Base-by-base conservation (phyloP, 176 grass and related monocot species). In the Ensete ventricosum region DNA sequence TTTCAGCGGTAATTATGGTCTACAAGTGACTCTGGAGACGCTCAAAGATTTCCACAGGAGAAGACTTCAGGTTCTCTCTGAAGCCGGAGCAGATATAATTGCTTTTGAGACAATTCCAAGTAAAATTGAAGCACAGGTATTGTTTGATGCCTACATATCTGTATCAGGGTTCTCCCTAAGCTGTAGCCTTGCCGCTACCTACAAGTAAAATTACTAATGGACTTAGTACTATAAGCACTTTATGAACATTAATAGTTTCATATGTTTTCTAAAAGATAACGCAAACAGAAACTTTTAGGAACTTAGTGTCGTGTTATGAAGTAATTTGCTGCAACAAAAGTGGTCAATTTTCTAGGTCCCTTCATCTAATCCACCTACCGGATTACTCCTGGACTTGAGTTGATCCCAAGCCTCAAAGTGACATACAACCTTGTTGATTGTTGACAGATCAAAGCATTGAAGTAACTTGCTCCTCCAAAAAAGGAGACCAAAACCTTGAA, bases 41-140 rank as follows among this genome's bases (percentile, higher is more conserved):
- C 85, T 87, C n/a, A 87, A 87, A 80, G 77, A 87, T 72, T 87
- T 87, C 11, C 85, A 87, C 34, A 87, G 73, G 79, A 80, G 85
- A 83, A 80, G 81, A 25, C 81, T 87, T 81, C 73, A 87, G 67
- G 85, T 87, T 81, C 72, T 87, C 52, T 72, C 73, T 55, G 85
- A 87, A 83, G 85, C 81, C 7, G 81, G 77, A 57, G 73, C 85
- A 14, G 85, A 87, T 67, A 76, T 87, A 50, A 83, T 87, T 58
- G 85, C 81, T 57, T 87, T 87, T 58, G 85, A 87, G 77, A 87
- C 85, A 55, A 87, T 87, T 77, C 85, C 85, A 67, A 87, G 83
- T 53, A 87, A 87, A 83, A 77, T 73, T 64, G 85, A 87, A 76
- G 69, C 85, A 48, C 81, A 83, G 77, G 85, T 87, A 81, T 54